A percentile compares a stretch with the other conserved stretches of the same genome.
These are phyloP conservation scores for Pelargonium nanum DNA, from an alignment of 345 rosid genomes.

Conservation along the genomic window DNA sequence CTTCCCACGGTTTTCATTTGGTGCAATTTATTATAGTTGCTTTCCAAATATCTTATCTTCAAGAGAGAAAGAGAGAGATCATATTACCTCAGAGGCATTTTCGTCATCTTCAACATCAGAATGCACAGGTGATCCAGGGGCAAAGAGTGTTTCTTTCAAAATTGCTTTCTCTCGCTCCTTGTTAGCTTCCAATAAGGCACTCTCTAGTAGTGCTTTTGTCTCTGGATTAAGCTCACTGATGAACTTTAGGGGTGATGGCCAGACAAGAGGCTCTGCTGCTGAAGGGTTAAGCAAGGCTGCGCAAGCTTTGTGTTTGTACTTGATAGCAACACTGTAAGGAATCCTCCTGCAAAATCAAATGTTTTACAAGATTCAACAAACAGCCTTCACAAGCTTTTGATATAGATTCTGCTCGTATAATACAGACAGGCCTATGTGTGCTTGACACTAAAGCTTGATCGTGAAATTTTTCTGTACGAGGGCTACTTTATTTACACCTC, in stretches of 20 bases:
- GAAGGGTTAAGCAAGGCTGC: conserved; percentile 84
- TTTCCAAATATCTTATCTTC: neutral
- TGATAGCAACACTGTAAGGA: conserved; percentile 70
- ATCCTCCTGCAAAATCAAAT: conserved; percentile 50
- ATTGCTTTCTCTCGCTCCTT: conserved; percentile 75
- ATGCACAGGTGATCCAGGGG: conserved; percentile 54
- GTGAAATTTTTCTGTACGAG: neutral
- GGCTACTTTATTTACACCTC: neutral
- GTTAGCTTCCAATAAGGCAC: conserved; percentile 80
- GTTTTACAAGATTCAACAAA: neutral
- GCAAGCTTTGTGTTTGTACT: conserved; percentile 68
- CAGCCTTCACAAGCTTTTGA: neutral
- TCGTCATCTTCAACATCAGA: conserved; percentile 61
- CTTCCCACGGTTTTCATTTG: neutral
- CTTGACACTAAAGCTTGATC: neutral
- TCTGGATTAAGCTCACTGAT: conserved; percentile 84
- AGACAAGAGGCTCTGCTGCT: conserved; percentile 90
- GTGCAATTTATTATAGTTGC: neutral
- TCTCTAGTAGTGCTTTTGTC: conserved; percentile 67
- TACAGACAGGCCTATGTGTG: neutral
- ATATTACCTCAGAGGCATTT: conserved; percentile 68
- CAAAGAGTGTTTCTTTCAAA: conserved; percentile 51
- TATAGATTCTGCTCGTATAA: no score
- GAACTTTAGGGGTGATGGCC: conserved; percentile 97
- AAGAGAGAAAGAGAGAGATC: neutral